Evolutionary conservation across 257 asterid genomes (phyloP), one percentile per base, ranked within the genome.

Genomic region (Gentiana straminea): DNA sequence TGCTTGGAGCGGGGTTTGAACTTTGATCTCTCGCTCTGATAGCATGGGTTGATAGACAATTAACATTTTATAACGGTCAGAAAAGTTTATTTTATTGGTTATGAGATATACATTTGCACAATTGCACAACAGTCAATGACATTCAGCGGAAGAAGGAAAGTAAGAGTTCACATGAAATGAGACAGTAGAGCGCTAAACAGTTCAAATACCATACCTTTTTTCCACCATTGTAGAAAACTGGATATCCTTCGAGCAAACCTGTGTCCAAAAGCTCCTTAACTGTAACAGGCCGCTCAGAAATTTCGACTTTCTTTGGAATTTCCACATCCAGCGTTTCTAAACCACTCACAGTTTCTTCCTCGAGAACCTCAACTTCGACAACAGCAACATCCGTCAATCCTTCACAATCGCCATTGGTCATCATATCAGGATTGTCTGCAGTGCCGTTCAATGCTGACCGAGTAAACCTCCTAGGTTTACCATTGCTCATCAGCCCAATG

Each of bases 171-270:
- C 24, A 41, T 7, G 9, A 41, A 41, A 41, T 1, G 4, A 41
- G 46, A 5, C 46, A 41, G 46, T 41, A 5, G 8, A 3, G 9
- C 9, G 5, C 9, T 10, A 41, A 2, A 41, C 46, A 41, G 8
- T 9, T 45, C 7, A 12, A 38, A 52, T 38, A 47, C 13, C 47
- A 5, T 83, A 92, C 97, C 94, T 83, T 84, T 69, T 86, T 83
- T 68, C 97, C 99, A 51, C 91, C 99, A 64, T 92, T 88, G 79
- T 92, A 92, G 77, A 92, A 82, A 76, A 92, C 97, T 4, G 95
- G 95, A 68, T 92, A 88, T 49, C 95, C 99, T 77, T 92, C 99
- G 7, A 92, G 79, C 63, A 83, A 73, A 33, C 97, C 99, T 5
- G 99, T 92, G 78, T 76, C 86, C 33, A 92, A 84, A 58, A 92